Evolutionary conservation across 257 asterid genomes (phyloP).

Genomic region (Solanum ossicruentum): DNA sequence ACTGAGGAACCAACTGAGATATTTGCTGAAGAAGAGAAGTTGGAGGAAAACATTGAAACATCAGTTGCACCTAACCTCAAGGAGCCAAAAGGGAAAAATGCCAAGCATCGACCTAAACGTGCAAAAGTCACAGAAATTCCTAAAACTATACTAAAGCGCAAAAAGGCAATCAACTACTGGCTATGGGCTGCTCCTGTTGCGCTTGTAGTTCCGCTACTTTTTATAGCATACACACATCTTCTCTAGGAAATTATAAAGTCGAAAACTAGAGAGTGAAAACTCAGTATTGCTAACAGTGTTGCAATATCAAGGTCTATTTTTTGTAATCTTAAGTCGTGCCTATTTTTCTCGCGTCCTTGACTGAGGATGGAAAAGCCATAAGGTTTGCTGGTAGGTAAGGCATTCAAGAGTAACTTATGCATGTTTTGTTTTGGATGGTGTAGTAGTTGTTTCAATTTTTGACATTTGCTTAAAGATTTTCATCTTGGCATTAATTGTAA

Average conservation of each 20-base stretch:
- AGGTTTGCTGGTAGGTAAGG: conserved; percentile 14
- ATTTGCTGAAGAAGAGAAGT: conserved; percentile 34
- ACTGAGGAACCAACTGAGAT: conserved; percentile 51
- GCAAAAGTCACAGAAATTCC: conserved; percentile 53
- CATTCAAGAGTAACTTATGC: background rate
- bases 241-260: conserved; percentile 6
- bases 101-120: conserved; percentile 33
- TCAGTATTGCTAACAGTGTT: background rate
- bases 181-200: conserved; percentile 62
- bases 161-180: conserved; percentile 69
- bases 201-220: conserved; percentile 21
- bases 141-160: conserved; percentile 61
- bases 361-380: conserved; percentile 16
- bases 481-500: background rate
- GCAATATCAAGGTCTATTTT: conserved; percentile 4
- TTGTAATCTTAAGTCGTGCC: background rate
- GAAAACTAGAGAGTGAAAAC: background rate
- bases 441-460: background rate
- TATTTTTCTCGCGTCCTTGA: background rate
- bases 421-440: background rate
- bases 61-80: conserved; percentile 24
- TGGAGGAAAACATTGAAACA: conserved; percentile 37
- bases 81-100: conserved; percentile 31
- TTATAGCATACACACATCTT: conserved; percentile 36
- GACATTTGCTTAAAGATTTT: background rate